phyloP scores from a whole-genome alignment of 2,329 filamentous ascomycete genomes.

The Aspergillus uvarum region DNA sequence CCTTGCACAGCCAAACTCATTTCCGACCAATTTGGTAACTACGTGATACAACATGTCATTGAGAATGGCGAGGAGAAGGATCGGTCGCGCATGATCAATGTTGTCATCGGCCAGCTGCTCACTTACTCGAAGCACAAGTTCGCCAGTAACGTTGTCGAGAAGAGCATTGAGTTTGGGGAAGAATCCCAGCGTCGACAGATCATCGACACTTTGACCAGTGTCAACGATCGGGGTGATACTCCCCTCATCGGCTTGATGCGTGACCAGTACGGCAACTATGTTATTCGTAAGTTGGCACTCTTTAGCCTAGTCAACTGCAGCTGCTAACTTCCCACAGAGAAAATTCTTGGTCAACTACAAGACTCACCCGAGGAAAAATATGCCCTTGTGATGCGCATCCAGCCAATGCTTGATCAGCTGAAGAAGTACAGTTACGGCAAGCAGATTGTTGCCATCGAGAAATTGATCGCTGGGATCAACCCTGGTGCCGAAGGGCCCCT shows the following conservation, averaged over 20 bases:
- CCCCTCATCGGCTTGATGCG: constrained; percentile 77
- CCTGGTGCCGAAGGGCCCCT: constrained; percentile 25
- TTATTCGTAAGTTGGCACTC: constrained; percentile 71
- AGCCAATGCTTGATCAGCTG: constrained; percentile 59
- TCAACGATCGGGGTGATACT: constrained; percentile 64
- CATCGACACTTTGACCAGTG: constrained; percentile 60
- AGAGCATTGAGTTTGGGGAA: constrained; percentile 74
- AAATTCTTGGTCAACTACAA: constrained; percentile 66
- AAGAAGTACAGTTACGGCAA: constrained; percentile 66
- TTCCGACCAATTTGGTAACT: constrained; percentile 89
- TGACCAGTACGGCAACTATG: constrained; percentile 93
- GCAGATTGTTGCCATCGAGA: constrained; percentile 65
- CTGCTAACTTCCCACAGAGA: constrained; percentile 61
- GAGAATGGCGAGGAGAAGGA: constrained; percentile 73
- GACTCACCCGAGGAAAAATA: constrained; percentile 55
- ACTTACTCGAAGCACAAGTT: constrained; percentile 89
- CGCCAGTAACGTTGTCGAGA: constrained; percentile 95
- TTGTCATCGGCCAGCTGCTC: constrained; percentile 71
- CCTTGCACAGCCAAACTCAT: constrained; percentile 70
- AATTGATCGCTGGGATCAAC: constrained; percentile 48
- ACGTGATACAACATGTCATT: constrained; percentile 92
- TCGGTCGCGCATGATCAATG: constrained; percentile 67
- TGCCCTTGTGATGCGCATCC: constrained; percentile 62
- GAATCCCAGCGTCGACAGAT: constrained; percentile 69
- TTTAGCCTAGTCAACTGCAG: background rate